Evolutionary conservation across 2,329 filamentous ascomycete species (phyloP), one percentile per base, ranked within the genome.

Genomic region (Drechslerella dactyloides): DNA sequence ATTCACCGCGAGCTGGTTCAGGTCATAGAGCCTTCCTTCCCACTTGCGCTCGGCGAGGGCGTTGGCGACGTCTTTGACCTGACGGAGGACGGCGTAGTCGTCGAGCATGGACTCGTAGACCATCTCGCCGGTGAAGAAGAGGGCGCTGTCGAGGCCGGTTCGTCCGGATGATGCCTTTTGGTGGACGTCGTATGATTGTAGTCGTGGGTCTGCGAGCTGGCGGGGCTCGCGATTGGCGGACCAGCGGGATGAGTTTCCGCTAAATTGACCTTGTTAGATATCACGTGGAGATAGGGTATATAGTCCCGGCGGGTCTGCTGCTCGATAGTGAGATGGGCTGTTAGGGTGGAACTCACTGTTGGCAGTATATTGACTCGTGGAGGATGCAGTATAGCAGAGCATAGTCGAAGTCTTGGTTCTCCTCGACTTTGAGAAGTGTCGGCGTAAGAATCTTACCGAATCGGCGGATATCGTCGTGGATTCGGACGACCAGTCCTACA

Each of bases 41-140:
- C 88, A 84, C 2, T 84, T 80, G 50, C 85, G 85, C 0, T 82
- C 77, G 0, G 93, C 93, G 24, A 97, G 82, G 21, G 87, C 82
- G 7, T 93, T 82, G 0, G 91, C 91, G 0, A 87, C 88, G 10
- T 86, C 82, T 61, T 84, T 85, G 52, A 97, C 80, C 65, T 86
- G 82, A n/a, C 81, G 81, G 19, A 97, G 85, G 79, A 96, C 91
- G 0, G 86, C 83, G 77, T 91, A 93, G 15, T 88, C 88, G 40
- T 92, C 86, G 75, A 96, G 93, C 83, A 93, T 90, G 79, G 90
- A 89, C 0, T 90, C 89, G 78, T 87, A 96, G 56, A 96, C 82
- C 91, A 96, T 97, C 81, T 97, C 93, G 69, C 93, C 92, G 0
- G 90, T 91, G 81, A 97, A 96, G 79, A 85, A 90, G 21, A 94